Evolutionary conservation across 108 stramenopile genomes (phyloP).

Genomic region (Stephanodiscus triporus): DNA sequence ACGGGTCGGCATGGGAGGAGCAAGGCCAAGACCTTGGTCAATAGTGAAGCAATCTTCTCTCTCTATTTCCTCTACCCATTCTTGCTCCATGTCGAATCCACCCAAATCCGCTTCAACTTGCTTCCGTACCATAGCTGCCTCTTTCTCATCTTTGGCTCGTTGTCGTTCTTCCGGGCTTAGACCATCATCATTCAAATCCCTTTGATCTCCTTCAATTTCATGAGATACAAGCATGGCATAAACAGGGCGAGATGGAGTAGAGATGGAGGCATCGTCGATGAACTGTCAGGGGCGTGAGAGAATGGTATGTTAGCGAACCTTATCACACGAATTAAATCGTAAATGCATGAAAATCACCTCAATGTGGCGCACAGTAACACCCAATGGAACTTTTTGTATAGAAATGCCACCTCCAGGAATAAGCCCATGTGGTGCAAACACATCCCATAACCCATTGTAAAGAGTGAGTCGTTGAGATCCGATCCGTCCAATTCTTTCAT

Average conservation of each 20-base stretch:
- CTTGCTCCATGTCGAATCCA: constrained; percentile 89
- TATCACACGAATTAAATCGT: background rate
- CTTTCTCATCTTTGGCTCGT: constrained; percentile 73
- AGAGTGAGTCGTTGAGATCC: constrained; percentile 84
- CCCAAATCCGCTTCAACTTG: constrained; percentile 92
- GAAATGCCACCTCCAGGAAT: constrained; percentile 78
- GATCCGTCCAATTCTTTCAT: constrained; percentile 86
- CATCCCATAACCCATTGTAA: constrained; percentile 65
- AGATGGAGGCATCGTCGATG: constrained; percentile 70
- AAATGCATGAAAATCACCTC: constrained; percentile 19
- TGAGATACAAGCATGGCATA: constrained; percentile 81
- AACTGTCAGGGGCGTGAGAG: constrained; percentile 38
- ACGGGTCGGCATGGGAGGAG: constrained; percentile 65
- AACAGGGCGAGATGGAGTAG: constrained; percentile 65
- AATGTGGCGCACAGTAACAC: constrained; percentile 79
- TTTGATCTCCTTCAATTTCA: constrained; percentile 77
- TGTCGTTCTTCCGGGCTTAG: constrained; percentile 77
- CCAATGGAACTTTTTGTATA: constrained; percentile 74
- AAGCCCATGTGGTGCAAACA: constrained; percentile 63
- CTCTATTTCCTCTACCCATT: constrained; percentile 91
- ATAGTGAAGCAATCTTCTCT: constrained; percentile 84
- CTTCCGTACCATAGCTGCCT: constrained; percentile 70
- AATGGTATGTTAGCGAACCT: too few relatives aligned
- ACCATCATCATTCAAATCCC: constrained; percentile 77
- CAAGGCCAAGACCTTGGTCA: constrained; percentile 69